Evolutionary conservation across 805 yeast genomes (phyloP), one percentile per base, ranked within the genome.

Genomic region (Millerago galiae): DNA sequence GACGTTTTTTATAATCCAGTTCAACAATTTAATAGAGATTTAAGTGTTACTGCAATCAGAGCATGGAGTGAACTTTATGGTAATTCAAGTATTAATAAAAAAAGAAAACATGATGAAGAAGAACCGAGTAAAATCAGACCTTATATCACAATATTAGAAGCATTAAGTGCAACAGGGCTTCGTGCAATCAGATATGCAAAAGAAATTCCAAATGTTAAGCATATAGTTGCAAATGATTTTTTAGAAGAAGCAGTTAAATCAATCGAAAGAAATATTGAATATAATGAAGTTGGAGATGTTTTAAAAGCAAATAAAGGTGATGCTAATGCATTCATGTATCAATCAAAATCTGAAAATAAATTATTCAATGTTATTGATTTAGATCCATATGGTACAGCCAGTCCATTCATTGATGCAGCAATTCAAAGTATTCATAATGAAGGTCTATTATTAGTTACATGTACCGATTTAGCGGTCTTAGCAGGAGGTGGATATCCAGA

Each of bases 401-500:
- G 96, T 0, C 99, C 99, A 8, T 93, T 93, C 59, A 72, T 93
- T 25, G 99, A 93, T 60, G 79, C 93, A 27, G 97, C 98, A 0
- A 69, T 93, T 27, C 95, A 88, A 55, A 68, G 82, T 27, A 75
- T 90, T n/a, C 75, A 74, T 38, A 89, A 90, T 51, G 90, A 82
- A 43, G 99, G 98, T 1, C 56, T 93, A 34, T 63, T 93, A 50
- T 67, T 93, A 39, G 91, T 93, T 3, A 93, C 99, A 0, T 93
- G 99, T 61, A 93, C 99, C 0, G 99, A 93, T 65, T 73, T 95
- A 13, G 95, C 95, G 0, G 96, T 93, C 1, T 70, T 93, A 41
- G 98, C 98, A 1, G 99, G 99, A 15, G 82, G 83, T 49, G 95
- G 95, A 12, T 91, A 91, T 61, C 97, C 98, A 1, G 99, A 93